Evolutionary conservation across 2,329 filamentous ascomycete species (phyloP), one percentile per base, ranked within the genome.

Genomic region (Westerdykella aurantiaca): DNA sequence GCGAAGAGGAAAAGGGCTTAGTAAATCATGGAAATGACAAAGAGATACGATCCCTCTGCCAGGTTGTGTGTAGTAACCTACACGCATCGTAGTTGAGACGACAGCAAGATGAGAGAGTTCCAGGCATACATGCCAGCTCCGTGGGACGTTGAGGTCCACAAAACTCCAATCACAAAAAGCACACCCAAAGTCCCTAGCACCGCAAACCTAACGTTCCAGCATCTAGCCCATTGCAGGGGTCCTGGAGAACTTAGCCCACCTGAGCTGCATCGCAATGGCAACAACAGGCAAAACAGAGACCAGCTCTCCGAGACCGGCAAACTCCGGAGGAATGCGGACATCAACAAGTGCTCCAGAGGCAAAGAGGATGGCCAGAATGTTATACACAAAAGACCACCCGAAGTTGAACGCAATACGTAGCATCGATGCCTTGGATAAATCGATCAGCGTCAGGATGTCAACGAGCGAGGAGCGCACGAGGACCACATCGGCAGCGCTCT

Each of bases 261-360:
- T 64, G 48, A 80, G 49, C 38, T 67, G 59, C 49, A 79, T 61
- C 0, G 78, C 81, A 23, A 74, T 76, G 9, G 69, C 60, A 57
- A 88, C 75, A 4, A 88, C 83, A 0, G 85, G 85, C 60, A 86
- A 50, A 0, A 90, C 82, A 57, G 85, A 88, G 0, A 86, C 83
- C 16, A 89, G 58, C 68, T 89, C 85, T 0, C 85, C 85, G 5
- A 88, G 57, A 0, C 82, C 84, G 0, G 83, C 83, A 71, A 74
- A 86, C 49, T 75, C 68, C 0, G 83, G 82, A n/a, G 80, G 78
- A 56, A 82, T 80, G 33, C 79, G 67, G 12, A 72, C 70, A 49
- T 72, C 69, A 4, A 83, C 80, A 37, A 63, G 60, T 0, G 58
- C 60, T 0, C 85, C 86, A 0, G 78, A 75, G 1, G 77, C 83